Evolutionary conservation across 2,329 filamentous ascomycete genomes (phyloP).

Genomic region (Cladosporium austrohemisphaericum): DNA sequence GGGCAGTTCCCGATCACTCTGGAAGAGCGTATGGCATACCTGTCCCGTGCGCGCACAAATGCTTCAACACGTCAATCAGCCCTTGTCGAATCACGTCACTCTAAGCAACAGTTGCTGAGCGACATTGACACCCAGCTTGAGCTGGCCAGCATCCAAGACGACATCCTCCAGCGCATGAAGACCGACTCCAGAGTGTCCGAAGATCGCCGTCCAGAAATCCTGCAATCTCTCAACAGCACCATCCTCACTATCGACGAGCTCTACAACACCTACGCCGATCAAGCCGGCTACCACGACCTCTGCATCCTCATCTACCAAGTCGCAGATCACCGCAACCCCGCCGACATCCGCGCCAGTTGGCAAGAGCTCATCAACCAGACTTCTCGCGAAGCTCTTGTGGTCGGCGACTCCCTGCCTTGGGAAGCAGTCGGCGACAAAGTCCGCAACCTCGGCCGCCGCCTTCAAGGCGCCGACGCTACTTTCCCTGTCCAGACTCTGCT

Average conservation of each 20-base stretch:
- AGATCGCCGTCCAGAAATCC: constrained; percentile 61
- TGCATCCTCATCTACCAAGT: constrained; percentile 89
- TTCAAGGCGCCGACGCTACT: constrained; percentile 34
- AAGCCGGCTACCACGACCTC: constrained; percentile 88
- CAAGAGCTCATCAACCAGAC: constrained; percentile 71
- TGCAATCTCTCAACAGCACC: constrained; percentile 65
- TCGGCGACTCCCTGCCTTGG: constrained; percentile 55
- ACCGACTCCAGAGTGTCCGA: constrained; percentile 66
- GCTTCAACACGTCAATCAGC: constrained; percentile 78
- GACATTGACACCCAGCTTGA: constrained; percentile 83
- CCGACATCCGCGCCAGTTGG: constrained; percentile 83
- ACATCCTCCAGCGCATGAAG: constrained; percentile 74
- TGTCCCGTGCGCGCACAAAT: constrained; percentile 88
- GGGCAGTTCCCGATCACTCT: constrained; percentile 78
- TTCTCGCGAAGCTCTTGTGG: constrained; percentile 46
- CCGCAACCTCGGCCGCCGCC: constrained; percentile 54
- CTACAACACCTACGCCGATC: constrained; percentile 89
- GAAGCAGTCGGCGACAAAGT: constrained; percentile 63
- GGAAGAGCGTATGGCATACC: constrained; percentile 80
- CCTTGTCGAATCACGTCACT: constrained; percentile 54
- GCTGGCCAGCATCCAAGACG: constrained; percentile 91
- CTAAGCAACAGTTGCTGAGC: constrained; percentile 79
- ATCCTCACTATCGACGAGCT: constrained; percentile 78
- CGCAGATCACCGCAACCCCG: constrained; percentile 83
- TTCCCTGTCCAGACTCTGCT: constrained; percentile 44